Conservation (phyloP, 2,329 filamentous ascomycete genomes). For the Phoma sp. region DNA sequence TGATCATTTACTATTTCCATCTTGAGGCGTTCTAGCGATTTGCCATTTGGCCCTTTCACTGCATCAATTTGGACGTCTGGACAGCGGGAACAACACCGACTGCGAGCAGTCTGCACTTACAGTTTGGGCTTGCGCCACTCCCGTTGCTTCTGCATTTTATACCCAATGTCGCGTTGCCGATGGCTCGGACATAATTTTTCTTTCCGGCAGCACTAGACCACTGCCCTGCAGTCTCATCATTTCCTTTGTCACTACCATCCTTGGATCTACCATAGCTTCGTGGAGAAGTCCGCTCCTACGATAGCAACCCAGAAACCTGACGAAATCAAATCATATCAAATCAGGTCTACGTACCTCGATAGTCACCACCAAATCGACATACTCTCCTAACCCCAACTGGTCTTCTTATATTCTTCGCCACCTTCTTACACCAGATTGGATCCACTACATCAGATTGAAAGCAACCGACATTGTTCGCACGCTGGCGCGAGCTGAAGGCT, state of each 20-base stretch:
- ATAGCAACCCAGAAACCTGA: constrained; percentile 43
- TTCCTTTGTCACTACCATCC: constrained; percentile 47
- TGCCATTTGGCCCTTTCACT: constrained; percentile 33
- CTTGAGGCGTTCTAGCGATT: constrained; percentile 46
- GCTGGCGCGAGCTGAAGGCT: constrained; percentile 9
- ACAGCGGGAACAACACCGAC: constrained; percentile 27
- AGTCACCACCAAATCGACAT: constrained; percentile 28
- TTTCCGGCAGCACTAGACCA: constrained; percentile 35
- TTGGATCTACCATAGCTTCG: constrained; percentile 39
- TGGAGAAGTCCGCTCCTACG: constrained; percentile 24
- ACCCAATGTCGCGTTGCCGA: constrained; percentile 27
- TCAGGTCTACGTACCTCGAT: constrained; percentile 38
- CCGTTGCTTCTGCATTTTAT: constrained; percentile 42
- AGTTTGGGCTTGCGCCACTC: constrained; percentile 27
- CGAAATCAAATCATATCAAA: constrained; percentile 40
- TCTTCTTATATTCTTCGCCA: constrained; percentile 26
- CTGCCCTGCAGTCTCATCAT: constrained; percentile 38
- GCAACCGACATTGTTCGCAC: constrained; percentile 8
- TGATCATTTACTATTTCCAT: constrained; percentile 32
- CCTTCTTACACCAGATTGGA: constrained; percentile 27
- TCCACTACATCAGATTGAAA: constrained; percentile 12
- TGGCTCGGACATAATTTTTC: constrained; percentile 19
- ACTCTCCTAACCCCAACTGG: constrained; percentile 26
- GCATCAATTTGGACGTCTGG: constrained; percentile 33
- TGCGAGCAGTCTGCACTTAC: constrained; percentile 26